Percentiles rank a stretch among this genome's conserved stretches.
Conservation (phyloP, 1,284 basidiomycete species). For the Sutorius eximius region DNA sequence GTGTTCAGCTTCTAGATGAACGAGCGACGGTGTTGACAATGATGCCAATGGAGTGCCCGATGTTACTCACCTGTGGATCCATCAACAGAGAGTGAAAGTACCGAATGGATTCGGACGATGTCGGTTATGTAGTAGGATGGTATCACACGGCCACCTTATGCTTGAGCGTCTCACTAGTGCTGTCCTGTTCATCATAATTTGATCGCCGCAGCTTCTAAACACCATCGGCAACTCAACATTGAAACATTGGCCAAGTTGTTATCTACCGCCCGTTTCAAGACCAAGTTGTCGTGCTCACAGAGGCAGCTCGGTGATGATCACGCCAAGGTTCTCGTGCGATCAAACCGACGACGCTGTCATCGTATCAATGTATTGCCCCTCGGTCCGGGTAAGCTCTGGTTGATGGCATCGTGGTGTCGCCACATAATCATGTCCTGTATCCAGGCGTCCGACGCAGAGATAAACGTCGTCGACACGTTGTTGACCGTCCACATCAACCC, state of each 20-base stretch:
- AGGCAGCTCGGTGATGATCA: slow-evolving; percentile 57
- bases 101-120: neutral
- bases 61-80: slow-evolving; percentile 58
- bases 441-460: slow-evolving; percentile 77
- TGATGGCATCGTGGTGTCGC: slow-evolving; percentile 10
- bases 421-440: slow-evolving; percentile 16
- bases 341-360: slow-evolving; percentile 63
- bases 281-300: neutral
- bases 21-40: slow-evolving; percentile 1
- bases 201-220: slow-evolving; percentile 3
- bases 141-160: neutral
- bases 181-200: neutral
- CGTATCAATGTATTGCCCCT: slow-evolving; percentile 70
- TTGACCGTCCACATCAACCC: slow-evolving; percentile 77
- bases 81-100: slow-evolving; percentile 35
- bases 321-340: slow-evolving; percentile 72
- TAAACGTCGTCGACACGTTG: slow-evolving; percentile 67
- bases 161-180: no score
- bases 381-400: slow-evolving; percentile 62
- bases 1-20: slow-evolving; percentile 58
- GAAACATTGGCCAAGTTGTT: neutral
- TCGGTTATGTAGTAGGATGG: slow-evolving; percentile 10
- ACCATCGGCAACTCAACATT: neutral
- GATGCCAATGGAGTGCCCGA: neutral
- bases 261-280: neutral